Conservation (phyloP, 176 grass and related monocot genomes). For the Oropetium thomaeum region DNA sequence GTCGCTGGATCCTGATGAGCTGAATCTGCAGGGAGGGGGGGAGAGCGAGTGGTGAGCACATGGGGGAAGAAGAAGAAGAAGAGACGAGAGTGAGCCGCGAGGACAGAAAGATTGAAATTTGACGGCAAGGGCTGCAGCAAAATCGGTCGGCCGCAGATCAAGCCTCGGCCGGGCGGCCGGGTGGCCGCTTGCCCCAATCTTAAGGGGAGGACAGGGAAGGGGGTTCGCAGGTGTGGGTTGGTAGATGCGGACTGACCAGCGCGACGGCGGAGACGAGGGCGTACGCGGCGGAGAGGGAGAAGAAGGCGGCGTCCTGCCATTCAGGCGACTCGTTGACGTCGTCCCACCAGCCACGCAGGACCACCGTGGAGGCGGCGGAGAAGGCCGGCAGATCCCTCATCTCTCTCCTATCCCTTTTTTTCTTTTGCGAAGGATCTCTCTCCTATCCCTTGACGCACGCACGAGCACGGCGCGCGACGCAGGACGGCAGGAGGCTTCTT, state of each 20-base stretch:
- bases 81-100: background rate
- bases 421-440: no score
- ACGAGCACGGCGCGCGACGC: background rate
- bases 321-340: slow-evolving; percentile 65
- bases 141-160: background rate
- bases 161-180: background rate
- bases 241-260: slow-evolving; percentile 40
- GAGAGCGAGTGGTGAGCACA: background rate
- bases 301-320: slow-evolving; percentile 90
- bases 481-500: background rate
- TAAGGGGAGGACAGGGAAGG: background rate
- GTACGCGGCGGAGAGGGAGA: slow-evolving; percentile 79
- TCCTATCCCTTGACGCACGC: background rate
- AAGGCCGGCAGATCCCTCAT: slow-evolving; percentile 33
- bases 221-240: background rate
- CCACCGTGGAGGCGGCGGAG: background rate
- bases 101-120: background rate
- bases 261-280: slow-evolving; percentile 77
- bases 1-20: slow-evolving; percentile 73
- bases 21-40: slow-evolving; percentile 59
- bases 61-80: background rate
- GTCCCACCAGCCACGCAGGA: slow-evolving; percentile 60
- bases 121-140: background rate
- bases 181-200: background rate
- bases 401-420: no score